These are phyloP conservation scores for Dictyostelium capitatum DNA, from an alignment of 78 protist species.

Conservation along the genomic window DNA sequence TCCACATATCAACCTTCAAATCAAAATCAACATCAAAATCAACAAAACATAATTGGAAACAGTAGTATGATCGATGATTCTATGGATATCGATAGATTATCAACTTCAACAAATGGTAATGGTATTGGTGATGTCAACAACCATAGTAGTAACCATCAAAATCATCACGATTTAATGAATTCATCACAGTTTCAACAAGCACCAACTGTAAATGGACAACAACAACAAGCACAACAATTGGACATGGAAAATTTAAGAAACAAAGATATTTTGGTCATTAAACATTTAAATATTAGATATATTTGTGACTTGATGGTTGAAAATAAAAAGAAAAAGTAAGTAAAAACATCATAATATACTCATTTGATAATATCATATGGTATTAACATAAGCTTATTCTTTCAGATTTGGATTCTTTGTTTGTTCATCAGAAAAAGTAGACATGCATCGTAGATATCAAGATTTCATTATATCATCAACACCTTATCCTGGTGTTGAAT, in stretches of 20 bases:
- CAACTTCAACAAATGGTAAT: background rate
- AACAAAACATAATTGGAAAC: background rate
- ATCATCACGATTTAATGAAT: background rate
- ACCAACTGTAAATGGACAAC: slow-evolving; percentile 8
- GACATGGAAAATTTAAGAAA: slow-evolving; percentile 71
- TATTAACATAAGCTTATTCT: background rate
- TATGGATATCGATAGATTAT: background rate
- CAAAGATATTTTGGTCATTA: slow-evolving; percentile 62
- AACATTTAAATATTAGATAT: slow-evolving; percentile 55
- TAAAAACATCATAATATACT: background rate
- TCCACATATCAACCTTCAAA: background rate
- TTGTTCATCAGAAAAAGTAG: slow-evolving; percentile 78
- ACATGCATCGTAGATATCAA: slow-evolving; percentile 69
- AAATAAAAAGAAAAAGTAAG: slow-evolving; percentile 77
- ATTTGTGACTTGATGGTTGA: slow-evolving; percentile 84
- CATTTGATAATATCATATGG: background rate
- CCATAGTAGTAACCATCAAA: background rate
- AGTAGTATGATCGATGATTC: slow-evolving; percentile 5
- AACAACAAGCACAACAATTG: slow-evolving; percentile 15
- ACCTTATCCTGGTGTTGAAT: slow-evolving; percentile 82
- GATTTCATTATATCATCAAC: slow-evolving; percentile 55
- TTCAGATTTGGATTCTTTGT: slow-evolving; percentile 74
- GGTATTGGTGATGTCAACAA: too few relatives aligned
- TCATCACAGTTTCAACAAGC: background rate
- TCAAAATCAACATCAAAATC: background rate